Evolutionary conservation across 2,329 filamentous ascomycete species (phyloP).

Genomic region (Beauveria sp.): DNA sequence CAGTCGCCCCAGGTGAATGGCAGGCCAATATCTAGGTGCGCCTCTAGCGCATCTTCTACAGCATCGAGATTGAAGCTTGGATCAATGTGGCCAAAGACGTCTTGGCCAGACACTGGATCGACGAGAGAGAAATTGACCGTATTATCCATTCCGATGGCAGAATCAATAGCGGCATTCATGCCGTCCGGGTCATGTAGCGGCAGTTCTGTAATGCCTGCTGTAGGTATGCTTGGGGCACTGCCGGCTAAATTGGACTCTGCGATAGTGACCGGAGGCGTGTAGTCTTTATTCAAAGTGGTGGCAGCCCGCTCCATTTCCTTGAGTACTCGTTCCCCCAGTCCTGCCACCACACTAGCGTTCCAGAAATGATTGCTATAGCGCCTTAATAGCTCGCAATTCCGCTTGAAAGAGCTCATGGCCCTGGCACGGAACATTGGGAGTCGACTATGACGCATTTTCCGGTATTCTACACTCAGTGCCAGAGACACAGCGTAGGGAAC

Average conservation of each 20-base stretch:
- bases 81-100: conserved; percentile 48
- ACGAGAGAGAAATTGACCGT: conserved; percentile 34
- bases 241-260: not conserved
- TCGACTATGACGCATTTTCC: conserved; percentile 55
- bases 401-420: conserved; percentile 46
- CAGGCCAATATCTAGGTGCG: conserved; percentile 45
- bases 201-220: conserved; percentile 17
- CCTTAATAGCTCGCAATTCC: conserved; percentile 45
- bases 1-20: conserved; percentile 45
- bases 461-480: conserved; percentile 53
- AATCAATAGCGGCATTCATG: conserved; percentile 18
- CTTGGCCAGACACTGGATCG: conserved; percentile 39
- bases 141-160: conserved; percentile 23
- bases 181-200: conserved; percentile 18
- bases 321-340: conserved; percentile 46
- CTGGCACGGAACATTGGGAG: conserved; percentile 50
- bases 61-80: conserved; percentile 46
- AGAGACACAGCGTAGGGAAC: conserved; percentile 55
- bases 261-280: conserved; percentile 18
- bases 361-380: conserved; percentile 50
- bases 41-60: conserved; percentile 46
- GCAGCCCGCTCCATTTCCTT: conserved; percentile 49
- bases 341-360: conserved; percentile 46
- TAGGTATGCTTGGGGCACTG: conserved; percentile 12
- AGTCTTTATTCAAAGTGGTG: conserved; percentile 33